phyloP scores from a whole-genome alignment of 2,329 filamentous ascomycete genomes.

The Botrytis squamosa region DNA sequence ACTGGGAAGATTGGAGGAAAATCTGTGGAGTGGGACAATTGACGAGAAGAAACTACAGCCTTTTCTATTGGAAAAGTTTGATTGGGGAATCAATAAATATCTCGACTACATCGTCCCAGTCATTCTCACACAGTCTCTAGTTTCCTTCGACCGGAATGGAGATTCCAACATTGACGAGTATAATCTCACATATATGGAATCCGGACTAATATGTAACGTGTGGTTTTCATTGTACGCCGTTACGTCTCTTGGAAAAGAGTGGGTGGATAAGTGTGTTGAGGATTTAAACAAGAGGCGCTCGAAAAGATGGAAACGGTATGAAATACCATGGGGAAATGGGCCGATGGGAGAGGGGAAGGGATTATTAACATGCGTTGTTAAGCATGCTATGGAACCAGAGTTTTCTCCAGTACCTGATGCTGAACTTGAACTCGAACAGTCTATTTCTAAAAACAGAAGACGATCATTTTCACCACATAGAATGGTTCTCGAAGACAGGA shows the following conservation, averaged over 20 bases:
- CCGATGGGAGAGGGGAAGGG: not conserved
- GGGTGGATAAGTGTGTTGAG: not conserved
- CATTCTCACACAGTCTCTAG: constrained; percentile 21
- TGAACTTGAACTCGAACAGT: not conserved
- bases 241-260: not conserved
- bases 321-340: not conserved
- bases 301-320: not conserved
- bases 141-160: not conserved
- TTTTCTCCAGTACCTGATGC: not conserved
- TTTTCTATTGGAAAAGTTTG: constrained; percentile 24
- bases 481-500: not conserved
- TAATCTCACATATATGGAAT: constrained; percentile 9
- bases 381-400: constrained; percentile 1
- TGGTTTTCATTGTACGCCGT: constrained; percentile 2
- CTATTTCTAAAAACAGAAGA: not conserved
- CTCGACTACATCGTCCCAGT: constrained; percentile 22
- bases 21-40: not conserved
- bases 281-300: not conserved
- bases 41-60: constrained; percentile 21
- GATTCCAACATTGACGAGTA: not conserved
- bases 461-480: not conserved
- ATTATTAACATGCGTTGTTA: constrained; percentile 9
- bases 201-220: not conserved
- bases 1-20: not conserved
- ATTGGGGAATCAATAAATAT: constrained; percentile 24